These are phyloP conservation scores for Aspergillus wentii DNA, from an alignment of 495 filamentous ascomycete genomes.

Conservation along the genomic window DNA sequence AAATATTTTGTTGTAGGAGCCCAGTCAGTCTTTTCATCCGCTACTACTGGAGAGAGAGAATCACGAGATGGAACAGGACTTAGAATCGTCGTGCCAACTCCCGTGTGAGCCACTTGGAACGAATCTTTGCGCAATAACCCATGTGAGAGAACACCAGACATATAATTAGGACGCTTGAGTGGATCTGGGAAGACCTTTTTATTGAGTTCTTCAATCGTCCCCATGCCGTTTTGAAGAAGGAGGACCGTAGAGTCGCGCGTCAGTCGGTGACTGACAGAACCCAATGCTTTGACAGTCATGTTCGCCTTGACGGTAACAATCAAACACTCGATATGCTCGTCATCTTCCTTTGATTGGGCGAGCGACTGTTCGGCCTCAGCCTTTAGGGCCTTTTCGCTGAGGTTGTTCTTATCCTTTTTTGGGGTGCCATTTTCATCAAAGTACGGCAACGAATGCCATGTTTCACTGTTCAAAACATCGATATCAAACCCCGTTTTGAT, in stretches of 20 bases:
- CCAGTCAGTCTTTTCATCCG: constrained; percentile 25
- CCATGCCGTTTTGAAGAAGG: constrained; percentile 81
- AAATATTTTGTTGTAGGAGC: constrained; percentile 43
- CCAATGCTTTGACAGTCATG: constrained; percentile 52
- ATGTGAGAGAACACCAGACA: constrained; percentile 69
- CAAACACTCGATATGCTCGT: constrained; percentile 64
- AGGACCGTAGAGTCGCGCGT: constrained; percentile 67
- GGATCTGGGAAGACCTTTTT: constrained; percentile 61
- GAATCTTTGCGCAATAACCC: constrained; percentile 47
- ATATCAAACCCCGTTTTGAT: constrained; percentile 39
- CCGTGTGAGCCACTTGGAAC: constrained; percentile 62
- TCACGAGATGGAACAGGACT: constrained; percentile 43
- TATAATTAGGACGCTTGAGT: constrained; percentile 61
- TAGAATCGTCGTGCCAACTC: constrained; percentile 56
- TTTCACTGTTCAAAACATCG: constrained; percentile 23
- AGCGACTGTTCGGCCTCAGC: constrained; percentile 9
- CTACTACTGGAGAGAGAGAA: constrained; percentile 6
- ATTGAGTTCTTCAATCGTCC: constrained; percentile 70
- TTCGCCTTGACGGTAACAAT: constrained; percentile 65
- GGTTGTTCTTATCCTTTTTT: constrained; percentile 4
- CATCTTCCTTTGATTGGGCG: constrained; percentile 16
- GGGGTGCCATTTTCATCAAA: constrained; percentile 22
- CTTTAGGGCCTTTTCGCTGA: constrained; percentile 3
- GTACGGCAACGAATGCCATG: constrained; percentile 27
- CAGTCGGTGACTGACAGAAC: constrained; percentile 58